These are phyloP conservation scores for Harrya chromipes DNA, from an alignment of 768 basidiomycete genomes.

Conservation along the genomic window DNA sequence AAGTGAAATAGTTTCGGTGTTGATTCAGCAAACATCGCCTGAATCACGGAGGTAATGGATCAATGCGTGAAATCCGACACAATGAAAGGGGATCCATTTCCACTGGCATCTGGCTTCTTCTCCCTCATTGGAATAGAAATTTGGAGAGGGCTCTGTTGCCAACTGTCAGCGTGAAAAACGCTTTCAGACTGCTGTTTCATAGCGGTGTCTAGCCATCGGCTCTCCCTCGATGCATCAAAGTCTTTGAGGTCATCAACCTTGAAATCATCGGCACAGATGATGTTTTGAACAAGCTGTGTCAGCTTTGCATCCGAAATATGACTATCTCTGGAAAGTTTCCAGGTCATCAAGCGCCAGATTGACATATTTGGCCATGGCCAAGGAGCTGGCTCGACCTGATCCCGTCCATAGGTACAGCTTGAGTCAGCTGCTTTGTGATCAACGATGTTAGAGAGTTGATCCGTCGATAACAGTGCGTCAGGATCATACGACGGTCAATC, in stretches of 20 bases:
- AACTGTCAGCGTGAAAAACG: not conserved
- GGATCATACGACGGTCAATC: not conserved
- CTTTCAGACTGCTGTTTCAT: not conserved
- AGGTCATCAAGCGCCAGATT: not conserved
- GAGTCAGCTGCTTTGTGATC: not conserved
- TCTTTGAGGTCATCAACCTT: not conserved
- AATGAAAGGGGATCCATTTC: not conserved
- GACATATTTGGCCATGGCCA: conserved; percentile 8
- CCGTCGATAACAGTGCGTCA: not conserved
- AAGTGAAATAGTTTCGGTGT: conserved; percentile 16
- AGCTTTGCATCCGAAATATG: not conserved
- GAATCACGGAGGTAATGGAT: conserved; percentile 14
- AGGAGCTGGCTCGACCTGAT: not conserved
- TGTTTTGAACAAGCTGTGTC: not conserved
- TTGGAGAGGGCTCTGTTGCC: not conserved
- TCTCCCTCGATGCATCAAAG: not conserved
- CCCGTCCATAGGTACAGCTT: not conserved
- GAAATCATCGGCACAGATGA: not conserved
- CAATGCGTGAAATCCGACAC: conserved; percentile 8
- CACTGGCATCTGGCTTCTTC: not conserved
- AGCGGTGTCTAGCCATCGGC: not conserved
- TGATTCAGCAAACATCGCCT: conserved; percentile 1
- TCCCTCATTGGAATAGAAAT: not conserved
- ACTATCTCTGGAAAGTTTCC: not conserved
- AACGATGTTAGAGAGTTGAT: not conserved